phyloP scores from a whole-genome alignment of 768 basidiomycete genomes.

The Tricholoma sp. region DNA sequence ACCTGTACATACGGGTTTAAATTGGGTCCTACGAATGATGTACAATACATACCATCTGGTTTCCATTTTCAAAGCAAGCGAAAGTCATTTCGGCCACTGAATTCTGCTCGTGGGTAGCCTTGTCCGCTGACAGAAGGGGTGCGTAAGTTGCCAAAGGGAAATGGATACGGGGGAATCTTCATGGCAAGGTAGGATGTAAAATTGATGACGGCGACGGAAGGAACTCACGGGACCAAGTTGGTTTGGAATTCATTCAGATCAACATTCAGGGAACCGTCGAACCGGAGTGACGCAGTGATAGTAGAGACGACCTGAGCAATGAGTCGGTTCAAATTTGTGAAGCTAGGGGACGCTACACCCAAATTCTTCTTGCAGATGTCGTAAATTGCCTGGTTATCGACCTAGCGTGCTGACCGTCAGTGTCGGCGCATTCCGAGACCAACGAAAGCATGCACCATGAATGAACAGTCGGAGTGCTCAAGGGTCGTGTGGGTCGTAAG shows the following conservation, averaged over 20 bases:
- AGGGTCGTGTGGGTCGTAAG: conserved; percentile 98
- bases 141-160: conserved; percentile 97
- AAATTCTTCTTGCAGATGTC: conserved; percentile 99
- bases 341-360: conserved; percentile 78
- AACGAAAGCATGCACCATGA: conserved; percentile 64
- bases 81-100: conserved; percentile 98
- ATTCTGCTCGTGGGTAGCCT: conserved; percentile 95
- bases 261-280: conserved; percentile 96
- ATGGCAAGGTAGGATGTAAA: conserved; percentile 9
- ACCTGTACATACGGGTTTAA: conserved; percentile 22
- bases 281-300: conserved; percentile 93
- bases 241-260: conserved; percentile 99
- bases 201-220: conserved; percentile 1
- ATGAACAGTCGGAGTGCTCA: conserved; percentile 99
- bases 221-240: conserved; percentile 89
- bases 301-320: conserved; percentile 99
- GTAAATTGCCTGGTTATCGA: conserved; percentile 99
- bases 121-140: conserved; percentile 91
- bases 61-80: conserved; percentile 94
- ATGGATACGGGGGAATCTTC: conserved; percentile 94
- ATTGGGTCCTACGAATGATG: neutral
- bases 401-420: conserved; percentile 37
- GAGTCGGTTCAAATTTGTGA: conserved; percentile 91
- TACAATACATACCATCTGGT: conserved; percentile 70
- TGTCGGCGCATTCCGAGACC: conserved; percentile 7